A percentile compares a stretch with the other conserved stretches of the same genome.
Evolutionary conservation across 805 yeast genomes (phyloP).

Genomic region (Spathaspora arborariae): DNA sequence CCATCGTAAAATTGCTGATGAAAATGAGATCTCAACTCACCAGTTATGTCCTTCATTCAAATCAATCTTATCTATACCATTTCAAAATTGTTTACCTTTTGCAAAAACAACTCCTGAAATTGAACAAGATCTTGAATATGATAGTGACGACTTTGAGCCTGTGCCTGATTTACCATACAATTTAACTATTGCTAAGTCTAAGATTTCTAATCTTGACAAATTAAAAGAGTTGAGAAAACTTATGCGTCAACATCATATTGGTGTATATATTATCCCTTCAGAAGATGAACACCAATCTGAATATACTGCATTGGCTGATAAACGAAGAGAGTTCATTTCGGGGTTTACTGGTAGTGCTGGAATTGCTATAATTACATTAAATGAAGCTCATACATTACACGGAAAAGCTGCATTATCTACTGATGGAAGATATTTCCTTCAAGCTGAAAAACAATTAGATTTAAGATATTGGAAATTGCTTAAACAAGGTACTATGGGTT

Average conservation of each 20-base stretch:
- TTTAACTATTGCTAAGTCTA: slow-evolving; percentile 3
- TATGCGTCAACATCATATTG: slow-evolving; percentile 62
- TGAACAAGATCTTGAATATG: slow-evolving; percentile 12
- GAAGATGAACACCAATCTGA: slow-evolving; percentile 95
- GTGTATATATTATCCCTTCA: slow-evolving; percentile 74
- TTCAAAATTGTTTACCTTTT: slow-evolving; percentile 20
- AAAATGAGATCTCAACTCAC: slow-evolving; percentile 16
- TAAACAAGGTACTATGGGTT: slow-evolving; percentile 72
- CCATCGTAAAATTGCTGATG: slow-evolving; percentile 2
- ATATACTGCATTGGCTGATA: slow-evolving; percentile 78
- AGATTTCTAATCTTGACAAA: slow-evolving; percentile 53
- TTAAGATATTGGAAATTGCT: slow-evolving; percentile 66
- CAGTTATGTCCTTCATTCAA: slow-evolving; percentile 15
- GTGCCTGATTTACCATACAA: slow-evolving; percentile 25
- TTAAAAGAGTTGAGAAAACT: slow-evolving; percentile 55
- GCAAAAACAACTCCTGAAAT: slow-evolving; percentile 5
- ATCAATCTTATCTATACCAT: slow-evolving; percentile 17
- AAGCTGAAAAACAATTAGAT: slow-evolving; percentile 82
- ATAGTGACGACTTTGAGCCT: slow-evolving; percentile 16
- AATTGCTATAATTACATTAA: slow-evolving; percentile 70
- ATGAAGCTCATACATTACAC: slow-evolving; percentile 37
- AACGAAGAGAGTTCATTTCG: slow-evolving; percentile 75
- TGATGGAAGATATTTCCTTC: slow-evolving; percentile 92
- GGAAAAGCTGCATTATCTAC: slow-evolving; percentile 83
- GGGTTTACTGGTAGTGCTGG: slow-evolving; percentile 96